phyloP scores from a whole-genome alignment of 495 filamentous ascomycete genomes.

The Polyplosphaeria fusca region DNA sequence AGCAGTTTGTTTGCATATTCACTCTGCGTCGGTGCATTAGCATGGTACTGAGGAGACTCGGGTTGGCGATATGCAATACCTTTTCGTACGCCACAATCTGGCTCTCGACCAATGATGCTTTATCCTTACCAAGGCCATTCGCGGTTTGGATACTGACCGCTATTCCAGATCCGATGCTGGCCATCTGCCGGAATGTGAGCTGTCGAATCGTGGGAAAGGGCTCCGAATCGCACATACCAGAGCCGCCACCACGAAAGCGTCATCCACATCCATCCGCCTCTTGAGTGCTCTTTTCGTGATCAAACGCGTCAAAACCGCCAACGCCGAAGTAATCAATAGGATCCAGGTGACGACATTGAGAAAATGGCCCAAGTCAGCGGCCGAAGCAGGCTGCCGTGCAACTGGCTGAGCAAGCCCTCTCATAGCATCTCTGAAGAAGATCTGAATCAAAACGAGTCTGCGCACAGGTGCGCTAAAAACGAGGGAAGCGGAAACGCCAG shows the following conservation, averaged over 20 bases:
- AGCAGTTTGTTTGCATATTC: slow-evolving; percentile 31
- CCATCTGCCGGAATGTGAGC: slow-evolving; percentile 4
- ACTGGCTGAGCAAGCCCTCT: slow-evolving; percentile 3
- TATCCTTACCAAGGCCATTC: slow-evolving; percentile 22
- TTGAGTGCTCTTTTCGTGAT: slow-evolving; percentile 22
- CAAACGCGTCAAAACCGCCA: slow-evolving; percentile 22
- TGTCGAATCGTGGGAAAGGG: background rate
- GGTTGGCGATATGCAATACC: slow-evolving; percentile 17
- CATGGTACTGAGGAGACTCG: background rate
- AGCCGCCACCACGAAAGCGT: slow-evolving; percentile 25
- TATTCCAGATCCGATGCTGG: slow-evolving; percentile 25
- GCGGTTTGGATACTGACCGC: slow-evolving; percentile 19
- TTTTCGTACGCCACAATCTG: slow-evolving; percentile 26
- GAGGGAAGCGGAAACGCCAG: slow-evolving; percentile 14
- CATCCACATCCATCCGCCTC: slow-evolving; percentile 21
- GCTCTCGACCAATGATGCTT: background rate
- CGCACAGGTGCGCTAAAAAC: background rate
- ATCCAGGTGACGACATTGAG: slow-evolving; percentile 28
- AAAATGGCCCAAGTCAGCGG: slow-evolving; percentile 13
- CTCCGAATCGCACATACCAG: slow-evolving; percentile 10
- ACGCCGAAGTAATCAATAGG: slow-evolving; percentile 18
- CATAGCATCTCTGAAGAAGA: slow-evolving; percentile 11
- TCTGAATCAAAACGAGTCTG: slow-evolving; percentile 7
- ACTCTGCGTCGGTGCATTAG: slow-evolving; percentile 12
- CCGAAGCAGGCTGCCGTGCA: slow-evolving; percentile 20